Evolutionary conservation across 129 eudicot species (phyloP), one percentile per base, ranked within the genome.

Genomic region (Daucus carota): DNA sequence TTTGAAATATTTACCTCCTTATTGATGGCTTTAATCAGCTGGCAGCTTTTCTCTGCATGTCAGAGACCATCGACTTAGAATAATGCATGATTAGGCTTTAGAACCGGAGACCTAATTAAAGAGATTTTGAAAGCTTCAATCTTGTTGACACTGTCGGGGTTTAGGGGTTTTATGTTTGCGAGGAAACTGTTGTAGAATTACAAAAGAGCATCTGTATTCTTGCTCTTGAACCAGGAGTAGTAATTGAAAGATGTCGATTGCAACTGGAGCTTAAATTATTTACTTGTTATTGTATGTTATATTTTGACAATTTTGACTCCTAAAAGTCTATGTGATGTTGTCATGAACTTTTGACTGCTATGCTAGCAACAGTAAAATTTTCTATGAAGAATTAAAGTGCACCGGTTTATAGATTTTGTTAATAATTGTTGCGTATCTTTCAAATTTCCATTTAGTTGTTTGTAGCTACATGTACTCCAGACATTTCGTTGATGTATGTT

Each of bases 41-140:
- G 97, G 97, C 99, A 94, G 86, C 87, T 94, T 70, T 89, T 91
- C 80, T 74, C 96, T 50, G 96, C 99, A 22, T 94, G 99, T 76
- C 99, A 94, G 82, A 91, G 83, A 82, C 99, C 97, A 16, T 88
- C 96, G 8, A 76, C 76, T 80, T 94, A 78, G 88, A 40, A 36
- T 4, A 59, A n/a, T 6, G 69, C 26, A 28, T 1, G 79, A 24
- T 15, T 41, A 18, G 40, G 33, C 57, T 15, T 43, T 6, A 41
- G 40, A 62, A 76, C 5, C 31, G n/a, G 70, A 34, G 77, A 20
- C 33, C 46, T 40, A 26, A 75, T 12, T 10, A 14, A 32, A 54
- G 0, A 36, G 41, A 3, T 57, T 26, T 41, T 26, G 38, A 71
- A 3, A 42, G 70, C 70, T 10, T 36, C 20, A 52, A 52, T 74